A percentile compares a stretch with the other conserved stretches of the same genome.
Evolutionary conservation across 2,329 filamentous ascomycete genomes (phyloP).

Genomic region (Phyllachora maydis): DNA sequence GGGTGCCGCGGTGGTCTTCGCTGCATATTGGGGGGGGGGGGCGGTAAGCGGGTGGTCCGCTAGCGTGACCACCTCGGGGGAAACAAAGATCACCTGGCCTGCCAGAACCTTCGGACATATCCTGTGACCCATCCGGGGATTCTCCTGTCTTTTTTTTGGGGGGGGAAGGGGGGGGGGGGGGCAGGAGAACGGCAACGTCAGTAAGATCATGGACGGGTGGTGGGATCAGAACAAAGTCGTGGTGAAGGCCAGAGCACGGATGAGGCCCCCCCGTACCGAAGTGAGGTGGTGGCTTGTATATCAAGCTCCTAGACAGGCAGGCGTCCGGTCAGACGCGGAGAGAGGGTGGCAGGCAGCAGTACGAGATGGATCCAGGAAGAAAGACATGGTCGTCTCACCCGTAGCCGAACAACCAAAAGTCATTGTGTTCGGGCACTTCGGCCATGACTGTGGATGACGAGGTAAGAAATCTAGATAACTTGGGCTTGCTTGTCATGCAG

Average conservation of each 20-base stretch:
- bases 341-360: background rate
- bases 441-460: too few species aligned
- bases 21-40: conserved; percentile 33
- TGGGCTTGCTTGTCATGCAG: too few species aligned
- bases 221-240: too few species aligned
- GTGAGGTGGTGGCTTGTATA: conserved; percentile 95
- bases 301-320: conserved; percentile 51
- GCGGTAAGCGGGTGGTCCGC: conserved; percentile 1
- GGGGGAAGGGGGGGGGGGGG: conserved; percentile 2
- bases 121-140: conserved; percentile 81
- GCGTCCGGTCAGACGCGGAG: conserved; percentile 1
- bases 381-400: conserved; percentile 35
- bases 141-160: conserved; percentile 41
- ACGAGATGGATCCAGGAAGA: background rate
- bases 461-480: too few species aligned
- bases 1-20: conserved; percentile 87
- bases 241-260: background rate
- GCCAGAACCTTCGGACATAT: conserved; percentile 94
- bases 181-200: too few species aligned
- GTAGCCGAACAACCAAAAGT: conserved; percentile 96
- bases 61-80: too few species aligned
- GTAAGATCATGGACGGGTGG: too few species aligned
- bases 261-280: conserved; percentile 43
- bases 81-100: conserved; percentile 37
- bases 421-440: too few species aligned